Conservation (phyloP, 2,329 filamentous ascomycete genomes). For the Bipolaris zeicola region DNA sequence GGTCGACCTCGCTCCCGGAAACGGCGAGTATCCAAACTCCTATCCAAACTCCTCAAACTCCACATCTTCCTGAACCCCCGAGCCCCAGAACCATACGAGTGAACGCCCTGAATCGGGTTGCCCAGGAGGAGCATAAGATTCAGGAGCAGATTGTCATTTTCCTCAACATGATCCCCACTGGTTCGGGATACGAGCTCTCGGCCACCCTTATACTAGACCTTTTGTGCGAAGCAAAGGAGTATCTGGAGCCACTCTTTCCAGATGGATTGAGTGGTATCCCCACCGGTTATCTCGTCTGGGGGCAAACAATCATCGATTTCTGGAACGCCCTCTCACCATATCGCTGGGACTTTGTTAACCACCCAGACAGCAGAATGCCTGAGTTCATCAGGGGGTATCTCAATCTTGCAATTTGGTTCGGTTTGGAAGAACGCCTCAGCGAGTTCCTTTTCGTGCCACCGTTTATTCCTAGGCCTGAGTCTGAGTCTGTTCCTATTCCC, state of each 20-base stretch:
- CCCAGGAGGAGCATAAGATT: not conserved
- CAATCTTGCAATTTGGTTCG: not conserved
- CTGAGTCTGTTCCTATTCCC: not conserved
- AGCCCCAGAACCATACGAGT: not conserved
- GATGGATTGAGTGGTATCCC: not conserved
- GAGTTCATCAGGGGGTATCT: not conserved
- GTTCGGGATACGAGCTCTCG: not conserved
- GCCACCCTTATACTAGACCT: not conserved
- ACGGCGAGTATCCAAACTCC: not conserved
- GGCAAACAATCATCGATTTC: not conserved
- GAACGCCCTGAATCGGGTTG: not conserved
- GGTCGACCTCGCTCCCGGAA: not conserved
- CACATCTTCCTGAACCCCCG: not conserved
- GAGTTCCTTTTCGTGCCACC: not conserved
- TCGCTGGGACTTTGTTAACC: not conserved
- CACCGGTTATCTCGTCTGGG: not conserved
- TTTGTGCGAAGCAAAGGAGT: not conserved
- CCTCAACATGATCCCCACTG: not conserved
- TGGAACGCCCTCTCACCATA: not conserved
- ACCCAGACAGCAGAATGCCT: not conserved
- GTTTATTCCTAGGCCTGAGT: not conserved
- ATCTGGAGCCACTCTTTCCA: slow-evolving; percentile 4
- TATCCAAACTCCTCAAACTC: not conserved
- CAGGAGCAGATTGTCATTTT: not conserved
- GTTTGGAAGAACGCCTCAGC: not conserved